Evolutionary conservation across 208 protist species (phyloP).

Genomic region (Leishmania major): DNA sequence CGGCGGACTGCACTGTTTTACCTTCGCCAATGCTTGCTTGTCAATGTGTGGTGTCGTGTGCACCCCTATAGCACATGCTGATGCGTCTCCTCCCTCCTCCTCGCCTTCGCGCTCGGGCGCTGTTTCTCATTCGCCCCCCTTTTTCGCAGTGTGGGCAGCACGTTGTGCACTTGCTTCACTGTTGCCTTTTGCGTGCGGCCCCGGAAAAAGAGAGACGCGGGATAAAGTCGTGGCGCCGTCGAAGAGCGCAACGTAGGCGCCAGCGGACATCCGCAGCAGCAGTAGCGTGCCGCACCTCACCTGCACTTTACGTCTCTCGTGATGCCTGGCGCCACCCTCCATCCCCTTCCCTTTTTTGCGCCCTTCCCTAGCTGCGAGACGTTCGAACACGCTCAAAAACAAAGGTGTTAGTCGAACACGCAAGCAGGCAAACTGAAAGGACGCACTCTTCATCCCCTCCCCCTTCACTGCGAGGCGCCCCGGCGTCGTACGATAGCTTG

Average conservation of each 20-base stretch:
- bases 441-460: neutral
- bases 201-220: neutral
- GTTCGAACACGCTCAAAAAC: neutral
- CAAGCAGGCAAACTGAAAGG: neutral
- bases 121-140: too few relatives aligned
- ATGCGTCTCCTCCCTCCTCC: too few relatives aligned
- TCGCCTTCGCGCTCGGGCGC: too few relatives aligned
- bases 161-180: too few relatives aligned
- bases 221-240: neutral
- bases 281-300: neutral
- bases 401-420: neutral
- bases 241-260: neutral
- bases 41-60: too few relatives aligned
- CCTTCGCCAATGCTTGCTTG: too few relatives aligned
- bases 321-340: neutral
- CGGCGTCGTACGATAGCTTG: neutral
- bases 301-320: neutral
- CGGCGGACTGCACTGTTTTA: too few relatives aligned
- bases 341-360: neutral
- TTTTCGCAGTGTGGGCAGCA: too few relatives aligned
- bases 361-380: neutral
- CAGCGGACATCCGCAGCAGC: neutral
- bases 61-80: too few relatives aligned
- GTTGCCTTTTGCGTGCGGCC: neutral
- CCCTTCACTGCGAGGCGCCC: neutral